Base-by-base conservation (phyloP, 2,329 filamentous ascomycete species). In the Cladosporium sp. region DNA sequence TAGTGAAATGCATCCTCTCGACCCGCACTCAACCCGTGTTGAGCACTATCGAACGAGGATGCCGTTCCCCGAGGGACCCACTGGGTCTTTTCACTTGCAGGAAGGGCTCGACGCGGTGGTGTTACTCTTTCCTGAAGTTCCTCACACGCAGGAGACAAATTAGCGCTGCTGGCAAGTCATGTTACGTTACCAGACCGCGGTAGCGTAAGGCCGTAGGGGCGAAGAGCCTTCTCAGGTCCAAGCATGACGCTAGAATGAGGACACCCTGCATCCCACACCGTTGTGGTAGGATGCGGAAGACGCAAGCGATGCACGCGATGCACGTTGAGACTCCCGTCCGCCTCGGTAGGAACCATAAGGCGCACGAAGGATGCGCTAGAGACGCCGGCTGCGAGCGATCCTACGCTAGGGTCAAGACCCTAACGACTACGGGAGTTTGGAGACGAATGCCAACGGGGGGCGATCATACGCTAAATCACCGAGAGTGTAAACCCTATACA, bases 321-420 rank as follows among this genome's bases (percentile, higher is more conserved):
- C 38, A 44, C 57, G 57, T 59, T 59, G 57, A 59, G 34, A n/a
- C 32, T n/a, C 28, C 18, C 28, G n/a, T 10, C 30, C 57, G 57
- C 57, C 21, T 59, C 57, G 57, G 26, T 28, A 59, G 34, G 57
- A 36, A 59, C 18, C 34, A 21, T 18, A 18, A 24, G 24, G 14
- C 21, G 21, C 57, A 28, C 57, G 57, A 59, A 59, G 57, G 57
- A 59, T 59, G 36, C 57, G 57, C 57, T 59, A 44, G 57, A 18
- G 26, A 15, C 36, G 57, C 36, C 36, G 36, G 12, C 24, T 14
- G 6, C n/a, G 36, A 36, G 36, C 57, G 14, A 59, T 44, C 57
- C 24, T 41, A 21, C 57, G 18, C 57, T 30, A 44, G 12, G 8
- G 36, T 21, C 36, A 12, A 26, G 38, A 30, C 57, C 57, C 57